Conservation (phyloP, 306 rosid genomes). For the Luffa acutangula region DNA sequence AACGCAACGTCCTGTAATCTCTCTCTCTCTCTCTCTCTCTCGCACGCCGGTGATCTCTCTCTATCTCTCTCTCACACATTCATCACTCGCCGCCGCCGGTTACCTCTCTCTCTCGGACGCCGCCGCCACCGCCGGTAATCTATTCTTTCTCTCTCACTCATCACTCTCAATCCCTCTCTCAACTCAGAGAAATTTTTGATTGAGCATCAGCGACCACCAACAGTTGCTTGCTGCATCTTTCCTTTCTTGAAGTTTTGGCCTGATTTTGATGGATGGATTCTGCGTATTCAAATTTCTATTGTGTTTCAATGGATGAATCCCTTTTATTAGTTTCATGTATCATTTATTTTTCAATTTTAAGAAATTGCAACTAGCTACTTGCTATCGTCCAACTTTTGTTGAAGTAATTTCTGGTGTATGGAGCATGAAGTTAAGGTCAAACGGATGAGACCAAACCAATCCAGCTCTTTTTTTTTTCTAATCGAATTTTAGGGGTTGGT, state of each 20-base stretch:
- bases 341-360: neutral
- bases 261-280: neutral
- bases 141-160: neutral
- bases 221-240: neutral
- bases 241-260: neutral
- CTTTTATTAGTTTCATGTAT: neutral
- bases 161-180: neutral
- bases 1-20: neutral
- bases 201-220: neutral
- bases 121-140: neutral
- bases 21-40: neutral
- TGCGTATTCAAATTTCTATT: neutral
- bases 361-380: neutral
- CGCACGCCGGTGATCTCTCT: neutral
- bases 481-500: neutral
- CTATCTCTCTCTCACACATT: neutral
- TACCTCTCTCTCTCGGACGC: neutral
- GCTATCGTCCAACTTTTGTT: neutral
- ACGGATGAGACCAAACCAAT: neutral
- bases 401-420: neutral
- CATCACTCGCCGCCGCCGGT: neutral
- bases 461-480: neutral
- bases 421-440: neutral
- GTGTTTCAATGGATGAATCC: neutral
- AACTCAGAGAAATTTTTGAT: neutral